Evolutionary conservation across 176 grass and related monocot species (phyloP), one percentile per base, ranked within the genome.

Genomic region (Typha latifolia): DNA sequence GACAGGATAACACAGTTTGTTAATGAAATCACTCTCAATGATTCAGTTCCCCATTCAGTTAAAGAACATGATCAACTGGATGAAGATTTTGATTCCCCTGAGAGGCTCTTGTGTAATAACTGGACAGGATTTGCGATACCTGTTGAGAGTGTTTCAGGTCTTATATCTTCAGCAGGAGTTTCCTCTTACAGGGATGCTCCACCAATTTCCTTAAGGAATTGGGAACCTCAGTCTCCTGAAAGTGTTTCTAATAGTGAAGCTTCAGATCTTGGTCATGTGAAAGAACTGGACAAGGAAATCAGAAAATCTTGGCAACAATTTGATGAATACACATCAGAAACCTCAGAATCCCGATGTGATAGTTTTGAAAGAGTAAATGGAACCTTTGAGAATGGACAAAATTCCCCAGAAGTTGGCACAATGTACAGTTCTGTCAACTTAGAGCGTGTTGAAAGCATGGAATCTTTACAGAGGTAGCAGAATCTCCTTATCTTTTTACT

Each of bases 1-100:
- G 89, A 93, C 72, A 97, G 94, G 81, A 85, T 97, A 78, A 97
- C 85, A 51, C 85, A 90, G 47, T 90, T 81, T 68, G 81, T 87
- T 61, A 87, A 77, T 86, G 94, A 92, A 82, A 78, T 97, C 68
- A 77, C 75, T 70, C 69, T 92, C 27, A 68, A 78, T 62, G 83
- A 86, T 55, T 75, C 85, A 48, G 73, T 90, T 59, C 81, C 94
- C 62, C 55, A 37, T 78, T 82, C 78, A 14, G 15, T 97, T 51
- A 82, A 80, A 73, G 83, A 84, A 52, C 66, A 80, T 69, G 64
- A 79, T 51, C 74, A 85, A 62, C 24, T 67, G 62, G 48, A 78
- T 51, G 79, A 47, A 37, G 73, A 79, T 79, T 79, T 77, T 76
- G 61, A 71, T 71, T 86, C 87, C 19, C 66, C 84, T 72, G 64